These are phyloP conservation scores for Fusarium sp. DNA, from an alignment of 2,329 filamentous ascomycete genomes.

Conservation along the genomic window DNA sequence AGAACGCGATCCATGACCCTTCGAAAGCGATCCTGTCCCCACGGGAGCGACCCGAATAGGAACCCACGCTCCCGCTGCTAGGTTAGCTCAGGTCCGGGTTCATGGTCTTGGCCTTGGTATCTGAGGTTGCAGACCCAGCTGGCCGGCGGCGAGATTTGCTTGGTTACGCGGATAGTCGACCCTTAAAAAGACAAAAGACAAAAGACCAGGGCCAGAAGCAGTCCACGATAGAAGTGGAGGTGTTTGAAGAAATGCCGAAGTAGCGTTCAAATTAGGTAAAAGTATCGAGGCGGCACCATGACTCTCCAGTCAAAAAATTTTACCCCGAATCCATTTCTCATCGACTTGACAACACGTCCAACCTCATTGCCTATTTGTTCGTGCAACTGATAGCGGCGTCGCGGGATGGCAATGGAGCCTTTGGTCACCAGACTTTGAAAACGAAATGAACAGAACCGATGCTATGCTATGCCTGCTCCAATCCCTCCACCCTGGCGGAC, in stretches of 20 bases:
- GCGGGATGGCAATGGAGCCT: slow-evolving; percentile 45
- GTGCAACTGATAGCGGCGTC: slow-evolving; percentile 46
- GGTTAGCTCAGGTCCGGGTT: slow-evolving; percentile 3
- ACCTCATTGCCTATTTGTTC: slow-evolving; percentile 44
- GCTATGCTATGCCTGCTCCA: slow-evolving; percentile 19
- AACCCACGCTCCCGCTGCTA: slow-evolving; percentile 35
- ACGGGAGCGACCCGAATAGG: slow-evolving; percentile 31
- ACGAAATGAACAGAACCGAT: slow-evolving; percentile 20
- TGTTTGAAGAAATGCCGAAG: slow-evolving; percentile 47
- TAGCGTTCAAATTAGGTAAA: slow-evolving; percentile 56
- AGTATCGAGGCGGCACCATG: slow-evolving; percentile 47
- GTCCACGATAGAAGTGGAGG: slow-evolving; percentile 47
- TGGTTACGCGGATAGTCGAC: slow-evolving; percentile 25
- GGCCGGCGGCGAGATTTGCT: slow-evolving; percentile 23
- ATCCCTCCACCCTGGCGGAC: slow-evolving; percentile 24
- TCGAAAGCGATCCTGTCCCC: slow-evolving; percentile 22
- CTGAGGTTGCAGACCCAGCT: slow-evolving; percentile 12
- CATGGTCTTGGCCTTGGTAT: slow-evolving; percentile 15
- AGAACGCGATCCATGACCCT: slow-evolving; percentile 24
- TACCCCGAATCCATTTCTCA: slow-evolving; percentile 53
- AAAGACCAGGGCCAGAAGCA: slow-evolving; percentile 13
- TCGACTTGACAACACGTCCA: slow-evolving; percentile 47
- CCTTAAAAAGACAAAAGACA: slow-evolving; percentile 7
- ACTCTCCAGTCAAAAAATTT: slow-evolving; percentile 56
- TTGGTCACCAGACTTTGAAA: slow-evolving; percentile 47